These are phyloP conservation scores for Draba incana DNA, from an alignment of 345 rosid species.

Conservation along the genomic window DNA sequence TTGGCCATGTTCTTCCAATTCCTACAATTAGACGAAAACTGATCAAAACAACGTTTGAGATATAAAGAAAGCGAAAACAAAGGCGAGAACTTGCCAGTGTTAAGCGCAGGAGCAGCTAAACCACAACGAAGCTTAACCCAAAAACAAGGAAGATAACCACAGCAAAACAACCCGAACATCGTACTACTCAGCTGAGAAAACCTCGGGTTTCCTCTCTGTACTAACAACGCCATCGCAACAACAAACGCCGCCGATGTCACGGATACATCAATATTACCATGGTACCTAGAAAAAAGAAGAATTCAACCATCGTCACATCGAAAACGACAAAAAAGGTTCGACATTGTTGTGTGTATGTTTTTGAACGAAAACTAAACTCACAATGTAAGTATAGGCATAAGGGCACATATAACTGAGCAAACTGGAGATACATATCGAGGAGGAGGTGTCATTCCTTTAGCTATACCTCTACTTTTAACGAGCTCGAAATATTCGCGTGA, in stretches of 20 bases:
- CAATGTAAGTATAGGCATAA: constrained; percentile 87
- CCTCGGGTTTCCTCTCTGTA: constrained; percentile 88
- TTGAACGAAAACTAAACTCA: constrained; percentile 41
- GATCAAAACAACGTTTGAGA: constrained; percentile 17
- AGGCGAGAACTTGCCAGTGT: constrained; percentile 63
- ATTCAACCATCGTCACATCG: too few species aligned
- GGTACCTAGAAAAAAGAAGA: constrained; percentile 56
- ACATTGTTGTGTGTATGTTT: too few species aligned
- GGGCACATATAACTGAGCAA: constrained; percentile 80
- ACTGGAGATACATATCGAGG: constrained; percentile 88
- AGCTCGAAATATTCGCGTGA: constrained; percentile 84
- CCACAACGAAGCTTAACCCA: constrained; percentile 95
- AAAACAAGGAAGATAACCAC: constrained; percentile 92
- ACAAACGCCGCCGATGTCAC: constrained; percentile 84
- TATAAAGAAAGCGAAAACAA: background rate
- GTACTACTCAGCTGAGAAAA: constrained; percentile 91
- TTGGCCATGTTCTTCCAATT: constrained; percentile 70
- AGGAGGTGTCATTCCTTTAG: constrained; percentile 95
- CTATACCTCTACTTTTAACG: constrained; percentile 80
- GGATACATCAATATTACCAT: constrained; percentile 77
- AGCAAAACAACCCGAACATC: constrained; percentile 86
- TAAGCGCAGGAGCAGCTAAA: constrained; percentile 75
- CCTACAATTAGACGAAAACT: constrained; percentile 44
- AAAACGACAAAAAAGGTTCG: too few species aligned
- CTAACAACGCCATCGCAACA: constrained; percentile 77